Evolutionary conservation across 768 basidiomycete genomes (phyloP).

Genomic region (Epithele typhae): DNA sequence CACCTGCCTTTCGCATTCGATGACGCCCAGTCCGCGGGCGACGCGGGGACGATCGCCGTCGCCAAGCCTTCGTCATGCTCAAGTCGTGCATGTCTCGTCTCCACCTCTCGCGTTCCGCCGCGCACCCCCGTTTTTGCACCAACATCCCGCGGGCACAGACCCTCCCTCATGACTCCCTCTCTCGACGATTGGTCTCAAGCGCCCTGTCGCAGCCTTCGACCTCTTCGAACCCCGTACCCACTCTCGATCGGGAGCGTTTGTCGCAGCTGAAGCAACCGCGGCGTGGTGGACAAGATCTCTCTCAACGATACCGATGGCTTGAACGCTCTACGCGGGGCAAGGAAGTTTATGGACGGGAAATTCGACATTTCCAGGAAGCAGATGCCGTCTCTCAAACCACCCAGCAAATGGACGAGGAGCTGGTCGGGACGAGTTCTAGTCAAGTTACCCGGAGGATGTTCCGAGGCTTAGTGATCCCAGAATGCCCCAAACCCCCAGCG

Average conservation of each 20-base stretch:
- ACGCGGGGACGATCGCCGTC: background rate
- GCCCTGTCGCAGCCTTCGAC: slow-evolving; percentile 1
- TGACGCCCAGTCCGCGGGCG: background rate
- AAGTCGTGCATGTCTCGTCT: slow-evolving; percentile 11
- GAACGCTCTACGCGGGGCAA: slow-evolving; percentile 50
- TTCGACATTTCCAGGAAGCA: background rate
- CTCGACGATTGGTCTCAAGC: too few species aligned
- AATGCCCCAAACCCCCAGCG: slow-evolving; percentile 56
- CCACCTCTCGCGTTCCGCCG: slow-evolving; percentile 3
- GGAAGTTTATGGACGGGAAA: slow-evolving; percentile 25
- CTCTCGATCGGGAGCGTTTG: background rate
- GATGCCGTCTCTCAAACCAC: slow-evolving; percentile 16
- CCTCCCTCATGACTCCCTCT: background rate
- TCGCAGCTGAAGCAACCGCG: slow-evolving; percentile 17
- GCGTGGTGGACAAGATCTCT: slow-evolving; percentile 58
- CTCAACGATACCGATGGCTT: slow-evolving; percentile 49
- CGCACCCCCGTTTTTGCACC: background rate
- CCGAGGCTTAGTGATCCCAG: slow-evolving; percentile 54
- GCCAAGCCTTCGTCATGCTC: slow-evolving; percentile 13
- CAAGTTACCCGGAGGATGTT: slow-evolving; percentile 31
- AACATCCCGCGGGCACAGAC: too few species aligned
- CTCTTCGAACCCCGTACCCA: slow-evolving; percentile 2
- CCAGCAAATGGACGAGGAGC: slow-evolving; percentile 6
- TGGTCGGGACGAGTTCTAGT: background rate
- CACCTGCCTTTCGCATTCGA: background rate